Evolutionary conservation across 2,329 filamentous ascomycete species (phyloP).

Genomic region (Laburnicola sp.): DNA sequence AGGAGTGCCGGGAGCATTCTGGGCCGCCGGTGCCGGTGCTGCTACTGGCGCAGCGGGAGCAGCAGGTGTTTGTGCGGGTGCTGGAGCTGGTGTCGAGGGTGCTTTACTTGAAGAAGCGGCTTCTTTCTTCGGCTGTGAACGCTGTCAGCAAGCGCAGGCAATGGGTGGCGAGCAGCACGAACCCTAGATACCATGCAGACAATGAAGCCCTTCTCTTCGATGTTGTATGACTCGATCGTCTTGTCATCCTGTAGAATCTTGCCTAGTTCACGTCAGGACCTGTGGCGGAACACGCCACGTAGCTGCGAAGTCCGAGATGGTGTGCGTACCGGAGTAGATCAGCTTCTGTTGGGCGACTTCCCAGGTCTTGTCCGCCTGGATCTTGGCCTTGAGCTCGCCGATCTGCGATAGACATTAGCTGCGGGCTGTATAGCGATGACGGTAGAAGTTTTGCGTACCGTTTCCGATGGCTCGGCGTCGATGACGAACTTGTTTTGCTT

Average conservation of each 20-base stretch:
- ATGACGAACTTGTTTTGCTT: conserved; percentile 99
- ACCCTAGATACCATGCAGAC: conserved; percentile 99
- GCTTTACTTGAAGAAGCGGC: conserved; percentile 54
- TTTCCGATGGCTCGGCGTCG: conserved; percentile 89
- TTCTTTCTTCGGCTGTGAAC: conserved; percentile 68
- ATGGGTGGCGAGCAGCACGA: conserved; percentile 29
- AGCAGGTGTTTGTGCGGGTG: conserved; percentile 53
- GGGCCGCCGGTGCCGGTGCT: conserved; percentile 49
- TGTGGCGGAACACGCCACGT: conserved; percentile 20
- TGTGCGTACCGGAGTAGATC: conserved; percentile 85
- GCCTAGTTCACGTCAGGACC: conserved; percentile 59
- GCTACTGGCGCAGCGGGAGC: conserved; percentile 56
- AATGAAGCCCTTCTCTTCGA: conserved; percentile 99
- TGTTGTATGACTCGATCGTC: conserved; percentile 94
- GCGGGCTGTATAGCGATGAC: conserved; percentile 16
- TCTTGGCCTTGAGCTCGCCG: conserved; percentile 88
- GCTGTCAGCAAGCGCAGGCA: conserved; percentile 23
- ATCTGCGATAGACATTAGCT: conserved; percentile 60
- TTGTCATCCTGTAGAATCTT: conserved; percentile 99
- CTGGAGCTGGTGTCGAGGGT: conserved; percentile 60
- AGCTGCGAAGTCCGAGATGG: conserved; percentile 7
- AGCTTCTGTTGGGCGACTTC: conserved; percentile 88
- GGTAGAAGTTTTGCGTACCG: conserved; percentile 59
- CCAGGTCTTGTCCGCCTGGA: conserved; percentile 90
- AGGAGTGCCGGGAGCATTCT: conserved; percentile 55